phyloP scores from a whole-genome alignment of 352 stramenopile species.

The Vaucheria bursata region DNA sequence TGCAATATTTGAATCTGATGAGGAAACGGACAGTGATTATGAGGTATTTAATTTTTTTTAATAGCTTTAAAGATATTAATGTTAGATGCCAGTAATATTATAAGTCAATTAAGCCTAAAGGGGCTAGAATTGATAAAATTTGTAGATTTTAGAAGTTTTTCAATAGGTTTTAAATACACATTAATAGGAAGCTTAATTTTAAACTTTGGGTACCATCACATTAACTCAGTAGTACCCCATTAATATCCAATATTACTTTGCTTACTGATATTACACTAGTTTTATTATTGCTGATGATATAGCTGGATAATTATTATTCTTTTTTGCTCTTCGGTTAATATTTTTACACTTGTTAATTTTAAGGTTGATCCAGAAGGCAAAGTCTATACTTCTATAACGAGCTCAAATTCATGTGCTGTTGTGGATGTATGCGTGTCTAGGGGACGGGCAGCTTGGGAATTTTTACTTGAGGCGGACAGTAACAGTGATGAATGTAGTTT shows the following conservation, averaged over 20 bases:
- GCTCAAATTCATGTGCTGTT: slow-evolving; percentile 46
- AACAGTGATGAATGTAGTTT: slow-evolving; percentile 78
- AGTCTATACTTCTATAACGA: slow-evolving; percentile 43
- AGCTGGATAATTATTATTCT: neutral
- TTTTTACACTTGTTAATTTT: neutral
- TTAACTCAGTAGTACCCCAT: too few relatives aligned
- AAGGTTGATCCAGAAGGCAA: slow-evolving; percentile 32
- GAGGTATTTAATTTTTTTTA: neutral
- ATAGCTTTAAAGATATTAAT: too few relatives aligned
- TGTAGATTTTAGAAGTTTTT: too few relatives aligned
- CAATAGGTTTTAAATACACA: too few relatives aligned
- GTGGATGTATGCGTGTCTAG: slow-evolving; percentile 37
- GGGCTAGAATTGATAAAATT: too few relatives aligned
- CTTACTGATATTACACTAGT: too few relatives aligned
- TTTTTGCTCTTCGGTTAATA: neutral
- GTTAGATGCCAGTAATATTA: too few relatives aligned
- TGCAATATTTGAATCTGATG: slow-evolving; percentile 32
- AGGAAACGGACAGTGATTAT: slow-evolving; percentile 12
- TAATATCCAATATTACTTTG: too few relatives aligned
- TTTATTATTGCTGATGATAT: neutral
- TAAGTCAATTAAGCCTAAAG: too few relatives aligned
- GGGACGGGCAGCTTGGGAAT: slow-evolving; percentile 48
- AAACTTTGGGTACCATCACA: too few relatives aligned
- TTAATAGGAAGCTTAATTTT: too few relatives aligned
- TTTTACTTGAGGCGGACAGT: slow-evolving; percentile 46